Base-by-base conservation (phyloP, 441 rosid genomes). In the Erodium trifolium region DNA sequence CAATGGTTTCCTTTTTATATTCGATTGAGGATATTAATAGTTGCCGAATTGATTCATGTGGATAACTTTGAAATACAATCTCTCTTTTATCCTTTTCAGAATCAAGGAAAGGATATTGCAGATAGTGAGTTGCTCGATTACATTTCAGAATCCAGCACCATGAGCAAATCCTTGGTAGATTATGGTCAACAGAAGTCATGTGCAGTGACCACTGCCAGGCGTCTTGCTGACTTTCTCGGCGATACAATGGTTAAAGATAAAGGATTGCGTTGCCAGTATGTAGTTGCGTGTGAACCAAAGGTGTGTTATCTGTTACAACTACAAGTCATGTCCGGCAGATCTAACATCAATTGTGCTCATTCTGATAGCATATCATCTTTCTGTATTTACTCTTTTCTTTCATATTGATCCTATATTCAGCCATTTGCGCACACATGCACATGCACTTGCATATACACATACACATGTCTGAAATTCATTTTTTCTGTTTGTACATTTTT, bases 61-160 rank as follows among this genome's bases (percentile, higher is more conserved):
- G 71, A 74, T 70, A 65, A 27, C 68, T 76, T 69, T 64, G 67
- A 63, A 53, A 62, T 70, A 19, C 18, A 0, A 35, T 65, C 65
- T 78, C 41, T 65, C 67, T 41, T 73, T 60, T 45, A 69, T 75
- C 69, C 68, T 53, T 23, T 78, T 72, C 86, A 94, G 99, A 94
- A 85, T 85, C 93, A 88, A 82, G 99, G 99, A 68, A 82, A 79
- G 70, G 96, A 92, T 83, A 81, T 95, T 79, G 95, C 92, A 2
- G 99, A 95, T 64, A 85, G 93, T 76, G 99, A 95, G 80, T 83
- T 95, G 83, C 79, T 95, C 69, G 99, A 92, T 81, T 95, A 88
- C 79, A 92, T 95, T 82, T 92, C 99, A 66, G 99, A 95, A 81
- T 95, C 99, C 69, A 95, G 99, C 84, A 95, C 99, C 78, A 92